Percentiles rank a stretch among this genome's conserved stretches.
Conservation (phyloP, 768 basidiomycete species). For the Mycena rosella region DNA sequence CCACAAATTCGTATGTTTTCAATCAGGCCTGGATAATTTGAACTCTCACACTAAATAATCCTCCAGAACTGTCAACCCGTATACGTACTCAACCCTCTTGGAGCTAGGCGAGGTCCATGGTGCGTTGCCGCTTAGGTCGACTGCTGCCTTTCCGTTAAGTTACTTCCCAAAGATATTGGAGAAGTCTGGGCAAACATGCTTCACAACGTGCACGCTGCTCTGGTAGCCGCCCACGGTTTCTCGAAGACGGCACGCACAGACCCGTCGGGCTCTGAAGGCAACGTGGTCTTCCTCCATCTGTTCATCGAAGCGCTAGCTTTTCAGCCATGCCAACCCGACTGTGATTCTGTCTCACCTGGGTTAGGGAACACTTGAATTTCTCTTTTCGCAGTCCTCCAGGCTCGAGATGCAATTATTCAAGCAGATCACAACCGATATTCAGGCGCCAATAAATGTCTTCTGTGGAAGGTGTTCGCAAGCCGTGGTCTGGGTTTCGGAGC, state of each 20-base stretch:
- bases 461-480: slow-evolving; percentile 3
- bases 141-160: slow-evolving; percentile 4
- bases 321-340: slow-evolving; percentile 64
- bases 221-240: slow-evolving; percentile 53
- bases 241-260: slow-evolving; percentile 54
- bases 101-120: slow-evolving; percentile 53
- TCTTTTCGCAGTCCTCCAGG: slow-evolving; percentile 3
- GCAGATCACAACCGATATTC: slow-evolving; percentile 8
- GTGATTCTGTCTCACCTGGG: too few species aligned
- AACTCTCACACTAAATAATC: neutral
- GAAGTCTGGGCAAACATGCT: slow-evolving; percentile 68
- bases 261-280: slow-evolving; percentile 56
- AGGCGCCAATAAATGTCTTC: slow-evolving; percentile 4
- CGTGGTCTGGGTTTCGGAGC: neutral
- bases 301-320: slow-evolving; percentile 63
- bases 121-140: slow-evolving; percentile 28
- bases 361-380: too few species aligned
- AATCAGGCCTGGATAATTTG: neutral
- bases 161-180: slow-evolving; percentile 57
- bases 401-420: slow-evolving; percentile 9
- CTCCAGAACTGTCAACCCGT: slow-evolving; percentile 48
- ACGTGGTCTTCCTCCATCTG: slow-evolving; percentile 64
- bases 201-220: too few species aligned
- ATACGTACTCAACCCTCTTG: slow-evolving; percentile 49
- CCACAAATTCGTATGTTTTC: slow-evolving; percentile 50